phyloP scores from a whole-genome alignment of 2,329 filamentous ascomycete genomes.

The Alternaria longipes region DNA sequence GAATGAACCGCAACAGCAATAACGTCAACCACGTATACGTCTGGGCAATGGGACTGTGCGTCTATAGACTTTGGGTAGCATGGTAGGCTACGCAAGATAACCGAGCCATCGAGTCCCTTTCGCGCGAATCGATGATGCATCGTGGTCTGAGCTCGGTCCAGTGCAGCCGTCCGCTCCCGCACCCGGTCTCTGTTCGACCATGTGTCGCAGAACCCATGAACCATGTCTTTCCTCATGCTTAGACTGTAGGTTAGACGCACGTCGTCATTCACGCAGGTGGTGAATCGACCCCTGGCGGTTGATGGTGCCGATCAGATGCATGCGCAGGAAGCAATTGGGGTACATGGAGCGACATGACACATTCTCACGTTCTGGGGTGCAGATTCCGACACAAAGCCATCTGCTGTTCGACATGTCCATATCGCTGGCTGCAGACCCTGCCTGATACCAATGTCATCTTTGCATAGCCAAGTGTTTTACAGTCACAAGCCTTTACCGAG shows the following conservation, averaged over 20 bases:
- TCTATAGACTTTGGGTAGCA: slow-evolving; percentile 1
- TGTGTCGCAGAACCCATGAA: slow-evolving; percentile 29
- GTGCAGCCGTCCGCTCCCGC: slow-evolving; percentile 17
- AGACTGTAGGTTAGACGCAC: background rate
- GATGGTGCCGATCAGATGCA: slow-evolving; percentile 11
- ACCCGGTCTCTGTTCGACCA: slow-evolving; percentile 24
- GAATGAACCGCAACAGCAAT: slow-evolving; percentile 3
- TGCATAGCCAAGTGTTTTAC: background rate
- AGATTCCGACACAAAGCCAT: slow-evolving; percentile 20
- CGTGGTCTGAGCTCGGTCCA: slow-evolving; percentile 14
- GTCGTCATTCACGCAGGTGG: background rate
- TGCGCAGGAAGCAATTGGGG: slow-evolving; percentile 8
- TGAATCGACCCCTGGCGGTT: slow-evolving; percentile 8
- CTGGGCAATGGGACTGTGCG: background rate
- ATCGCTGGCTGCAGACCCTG: slow-evolving; percentile 7
- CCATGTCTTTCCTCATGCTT: slow-evolving; percentile 18
- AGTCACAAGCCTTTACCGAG: background rate
- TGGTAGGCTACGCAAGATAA: background rate
- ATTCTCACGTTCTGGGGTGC: slow-evolving; percentile 21
- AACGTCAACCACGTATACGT: background rate
- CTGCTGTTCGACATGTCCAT: background rate
- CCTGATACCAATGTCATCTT: background rate
- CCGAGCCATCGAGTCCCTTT: slow-evolving; percentile 4
- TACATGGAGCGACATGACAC: background rate
- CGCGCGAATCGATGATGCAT: slow-evolving; percentile 16